Evolutionary conservation across 2,329 filamentous ascomycete species (phyloP), one percentile per base, ranked within the genome.

Genomic region (Apiospora phragmitis): DNA sequence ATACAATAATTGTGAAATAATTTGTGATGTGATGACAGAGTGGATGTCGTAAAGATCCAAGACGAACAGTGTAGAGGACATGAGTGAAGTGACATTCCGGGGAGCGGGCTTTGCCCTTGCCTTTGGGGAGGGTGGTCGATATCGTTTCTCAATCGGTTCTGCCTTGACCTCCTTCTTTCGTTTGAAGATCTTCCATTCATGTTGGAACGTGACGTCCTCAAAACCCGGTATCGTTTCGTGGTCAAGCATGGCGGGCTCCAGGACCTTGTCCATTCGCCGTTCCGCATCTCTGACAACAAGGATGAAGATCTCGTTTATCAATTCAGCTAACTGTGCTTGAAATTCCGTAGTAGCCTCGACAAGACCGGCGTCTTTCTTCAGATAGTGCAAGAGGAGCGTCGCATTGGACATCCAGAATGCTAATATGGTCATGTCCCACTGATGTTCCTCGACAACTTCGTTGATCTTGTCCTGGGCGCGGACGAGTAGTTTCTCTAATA

Each of bases 381-480:
- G 85, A 79, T 99, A 99, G 81, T 99, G 95, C 69, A 98, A 85
- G n/a, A 99, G 84, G 49, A 99, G 84, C 0, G 96, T 99, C 11
- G 94, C 94, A 80, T 99, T 99, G 1, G 96, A 98, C 77, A 98
- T 94, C 96, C 96, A 99, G 79, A 99, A 99, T 2, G 96, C 96
- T 47, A 99, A 85, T 75, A 99, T 97, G 0, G 96, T 99, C 96
- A 99, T 99, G 79, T 99, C 96, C 96, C 96, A 98, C 79, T 99
- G 96, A 78, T 95, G 91, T 72, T 89, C 89, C 81, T 98, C 96
- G n/a, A 99, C 94, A 41, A 98, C 94, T 71, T 94, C 92, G 79
- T 98, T 98, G 77, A 99, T 98, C 81, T 95, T 96, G 78, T 97
- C 94, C 88, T 97, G 97, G 47, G 96, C 94, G 45, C 92, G 92